A percentile compares a stretch with the other conserved stretches of the same genome.
Conservation (phyloP, 2,329 filamentous ascomycete genomes). For the Fonsecaea pedrosoi region DNA sequence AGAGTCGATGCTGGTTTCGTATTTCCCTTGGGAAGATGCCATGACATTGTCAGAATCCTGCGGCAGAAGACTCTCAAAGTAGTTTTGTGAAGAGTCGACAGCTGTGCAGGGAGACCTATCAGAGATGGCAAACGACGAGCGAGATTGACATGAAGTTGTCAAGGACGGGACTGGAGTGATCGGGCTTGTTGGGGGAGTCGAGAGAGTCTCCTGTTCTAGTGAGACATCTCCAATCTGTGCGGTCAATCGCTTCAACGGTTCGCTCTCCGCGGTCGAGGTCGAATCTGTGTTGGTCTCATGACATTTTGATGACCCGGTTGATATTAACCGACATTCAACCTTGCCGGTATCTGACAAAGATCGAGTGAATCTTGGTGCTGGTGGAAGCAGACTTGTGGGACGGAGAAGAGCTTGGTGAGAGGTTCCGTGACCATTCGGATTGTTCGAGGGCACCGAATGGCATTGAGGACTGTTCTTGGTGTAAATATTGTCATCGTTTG, state of each 20-base stretch:
- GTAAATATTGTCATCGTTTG: not conserved
- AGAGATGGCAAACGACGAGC: slow-evolving; percentile 7
- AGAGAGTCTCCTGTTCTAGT: not conserved
- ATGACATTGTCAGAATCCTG: not conserved
- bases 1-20: slow-evolving; percentile 1
- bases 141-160: slow-evolving; percentile 27
- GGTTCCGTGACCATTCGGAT: slow-evolving; percentile 22
- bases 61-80: not conserved
- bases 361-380: slow-evolving; percentile 14
- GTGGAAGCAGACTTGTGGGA: slow-evolving; percentile 26
- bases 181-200: slow-evolving; percentile 14
- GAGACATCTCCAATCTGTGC: slow-evolving; percentile 17
- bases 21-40: not conserved
- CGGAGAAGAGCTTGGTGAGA: slow-evolving; percentile 15
- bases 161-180: slow-evolving; percentile 32
- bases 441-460: slow-evolving; percentile 18
- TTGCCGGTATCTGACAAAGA: slow-evolving; percentile 4
- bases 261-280: slow-evolving; percentile 6
- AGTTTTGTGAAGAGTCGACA: not conserved
- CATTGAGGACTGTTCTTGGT: not conserved
- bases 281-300: not conserved
- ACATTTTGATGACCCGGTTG: not conserved
- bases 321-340: slow-evolving; percentile 29
- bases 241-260: slow-evolving; percentile 3
- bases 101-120: not conserved